These are phyloP conservation scores for Xylaria sp. DNA, from an alignment of 2,329 filamentous ascomycete species.

Conservation along the genomic window DNA sequence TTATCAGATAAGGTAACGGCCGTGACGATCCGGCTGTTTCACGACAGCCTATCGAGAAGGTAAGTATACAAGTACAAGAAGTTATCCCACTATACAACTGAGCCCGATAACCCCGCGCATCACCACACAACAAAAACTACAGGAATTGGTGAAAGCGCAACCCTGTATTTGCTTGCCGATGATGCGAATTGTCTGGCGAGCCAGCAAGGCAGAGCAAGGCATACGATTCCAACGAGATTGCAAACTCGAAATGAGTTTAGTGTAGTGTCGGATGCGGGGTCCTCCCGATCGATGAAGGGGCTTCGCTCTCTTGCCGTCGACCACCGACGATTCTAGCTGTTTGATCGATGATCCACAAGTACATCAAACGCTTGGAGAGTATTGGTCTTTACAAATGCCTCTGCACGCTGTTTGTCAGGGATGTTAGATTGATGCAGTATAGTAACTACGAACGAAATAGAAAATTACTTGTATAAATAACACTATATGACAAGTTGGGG, in stretches of 20 bases:
- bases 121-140: not conserved
- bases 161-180: not conserved
- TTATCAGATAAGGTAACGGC: not conserved
- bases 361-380: constrained; percentile 20
- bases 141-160: not conserved
- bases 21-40: constrained; percentile 21
- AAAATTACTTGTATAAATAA: not conserved
- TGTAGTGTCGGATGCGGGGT: constrained; percentile 27
- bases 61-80: not conserved
- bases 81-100: not conserved
- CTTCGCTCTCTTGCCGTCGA: constrained; percentile 14
- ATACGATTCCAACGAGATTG: not conserved
- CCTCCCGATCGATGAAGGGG: constrained; percentile 29
- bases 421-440: not conserved
- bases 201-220: not conserved
- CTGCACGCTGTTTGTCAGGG: not conserved
- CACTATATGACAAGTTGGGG: not conserved
- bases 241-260: not conserved
- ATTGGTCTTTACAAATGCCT: not conserved
- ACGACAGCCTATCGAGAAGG: not conserved
- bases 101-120: not conserved
- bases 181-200: not conserved
- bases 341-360: constrained; percentile 28
- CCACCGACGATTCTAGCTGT: constrained; percentile 20
- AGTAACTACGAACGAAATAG: not conserved